Conservation (phyloP, 805 yeast species). For the Candida pseudoglaebosa region DNA sequence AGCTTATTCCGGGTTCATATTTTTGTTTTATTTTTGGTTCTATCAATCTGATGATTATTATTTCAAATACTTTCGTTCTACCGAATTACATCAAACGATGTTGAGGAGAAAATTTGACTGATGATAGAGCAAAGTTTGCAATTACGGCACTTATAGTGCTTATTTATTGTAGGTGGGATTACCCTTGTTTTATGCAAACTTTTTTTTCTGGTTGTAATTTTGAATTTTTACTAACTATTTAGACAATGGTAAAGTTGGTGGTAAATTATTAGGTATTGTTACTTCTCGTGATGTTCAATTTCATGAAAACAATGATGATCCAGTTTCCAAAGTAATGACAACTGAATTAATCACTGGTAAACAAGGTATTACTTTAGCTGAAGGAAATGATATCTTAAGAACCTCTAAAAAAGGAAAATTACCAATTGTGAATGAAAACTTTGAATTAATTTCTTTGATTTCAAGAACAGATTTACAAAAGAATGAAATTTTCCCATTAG, state of each 20-base stretch:
- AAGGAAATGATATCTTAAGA: constrained; percentile 89
- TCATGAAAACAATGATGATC: constrained; percentile 64
- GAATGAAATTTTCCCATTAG: constrained; percentile 89
- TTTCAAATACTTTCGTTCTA: constrained; percentile 91
- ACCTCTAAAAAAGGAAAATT: constrained; percentile 95
- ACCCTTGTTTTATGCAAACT: too few species aligned
- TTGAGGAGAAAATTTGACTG: constrained; percentile 64
- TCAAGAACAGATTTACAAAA: constrained; percentile 97
- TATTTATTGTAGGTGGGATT: too few species aligned
- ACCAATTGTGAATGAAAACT: constrained; percentile 79
- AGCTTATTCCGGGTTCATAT: too few species aligned
- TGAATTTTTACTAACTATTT: constrained; percentile 29
- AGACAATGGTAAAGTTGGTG: constrained; percentile 85
- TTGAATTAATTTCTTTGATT: constrained; percentile 79
- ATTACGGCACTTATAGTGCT: too few species aligned
- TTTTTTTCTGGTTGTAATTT: constrained; percentile 1
- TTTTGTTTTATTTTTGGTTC: neutral
- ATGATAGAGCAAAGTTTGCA: neutral
- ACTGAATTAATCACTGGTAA: constrained; percentile 78
- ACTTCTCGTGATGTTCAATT: constrained; percentile 97
- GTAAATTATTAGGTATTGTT: constrained; percentile 89
- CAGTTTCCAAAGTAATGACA: constrained; percentile 83
- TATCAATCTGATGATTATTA: constrained; percentile 50
- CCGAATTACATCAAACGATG: constrained; percentile 96
- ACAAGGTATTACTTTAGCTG: constrained; percentile 73